phyloP scores from a whole-genome alignment of 2,329 filamentous ascomycete genomes.

The Cercospora berteroae region DNA sequence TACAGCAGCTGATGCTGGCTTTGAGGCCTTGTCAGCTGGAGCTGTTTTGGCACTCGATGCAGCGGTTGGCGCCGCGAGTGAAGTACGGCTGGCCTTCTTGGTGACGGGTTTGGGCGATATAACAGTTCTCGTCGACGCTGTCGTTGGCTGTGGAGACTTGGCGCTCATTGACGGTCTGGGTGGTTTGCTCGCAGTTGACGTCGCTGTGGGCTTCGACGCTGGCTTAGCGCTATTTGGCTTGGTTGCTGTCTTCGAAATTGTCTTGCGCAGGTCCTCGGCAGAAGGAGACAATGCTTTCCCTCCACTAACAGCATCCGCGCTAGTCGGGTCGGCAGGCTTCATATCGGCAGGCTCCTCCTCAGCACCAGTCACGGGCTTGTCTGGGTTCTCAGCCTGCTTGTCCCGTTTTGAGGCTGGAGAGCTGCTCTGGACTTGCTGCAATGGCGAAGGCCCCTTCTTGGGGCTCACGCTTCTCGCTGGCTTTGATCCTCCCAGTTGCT shows the following conservation, averaged over 20 bases:
- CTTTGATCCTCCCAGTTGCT: constrained; percentile 16
- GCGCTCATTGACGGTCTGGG: constrained; percentile 15
- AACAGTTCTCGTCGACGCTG: constrained; percentile 16
- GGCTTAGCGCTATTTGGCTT: constrained; percentile 21
- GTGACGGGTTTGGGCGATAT: constrained; percentile 16
- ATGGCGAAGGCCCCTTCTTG: constrained; percentile 1
- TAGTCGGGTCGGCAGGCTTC: constrained; percentile 44
- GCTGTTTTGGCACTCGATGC: constrained; percentile 34
- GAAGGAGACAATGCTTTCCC: constrained; percentile 40
- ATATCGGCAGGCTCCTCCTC: constrained; percentile 43
- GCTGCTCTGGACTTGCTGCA: not conserved
- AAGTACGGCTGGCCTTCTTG: constrained; percentile 37
- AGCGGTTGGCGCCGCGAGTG: constrained; percentile 38
- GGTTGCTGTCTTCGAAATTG: constrained; percentile 19
- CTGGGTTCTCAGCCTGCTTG: constrained; percentile 41
- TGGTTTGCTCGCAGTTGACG: constrained; percentile 21
- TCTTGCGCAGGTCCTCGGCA: constrained; percentile 34
- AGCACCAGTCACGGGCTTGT: constrained; percentile 45
- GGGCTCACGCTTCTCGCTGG: constrained; percentile 4
- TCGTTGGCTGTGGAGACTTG: constrained; percentile 14
- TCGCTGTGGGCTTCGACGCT: constrained; percentile 15
- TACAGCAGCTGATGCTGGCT: constrained; percentile 16
- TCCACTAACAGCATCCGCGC: constrained; percentile 40
- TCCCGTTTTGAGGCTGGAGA: constrained; percentile 4
- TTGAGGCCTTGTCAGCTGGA: constrained; percentile 24